Conservation (phyloP, 805 yeast genomes). For the Starmera dryadoides region DNA sequence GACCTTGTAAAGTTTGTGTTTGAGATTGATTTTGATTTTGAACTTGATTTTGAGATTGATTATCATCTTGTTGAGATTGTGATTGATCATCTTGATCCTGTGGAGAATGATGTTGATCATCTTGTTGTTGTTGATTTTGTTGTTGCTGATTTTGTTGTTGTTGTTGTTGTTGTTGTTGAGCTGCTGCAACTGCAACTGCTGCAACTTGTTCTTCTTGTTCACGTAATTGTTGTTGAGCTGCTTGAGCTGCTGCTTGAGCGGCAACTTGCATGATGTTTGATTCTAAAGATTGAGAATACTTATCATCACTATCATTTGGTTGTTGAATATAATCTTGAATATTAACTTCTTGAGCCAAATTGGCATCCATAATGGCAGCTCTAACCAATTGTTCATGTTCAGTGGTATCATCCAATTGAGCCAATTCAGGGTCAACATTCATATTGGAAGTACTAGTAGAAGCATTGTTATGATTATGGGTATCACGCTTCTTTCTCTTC, state of each 20-base stretch:
- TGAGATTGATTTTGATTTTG: constrained; percentile 1
- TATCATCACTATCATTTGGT: constrained; percentile 9
- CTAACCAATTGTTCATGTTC: constrained; percentile 63
- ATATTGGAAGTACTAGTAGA: constrained; percentile 7
- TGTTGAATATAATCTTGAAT: constrained; percentile 21
- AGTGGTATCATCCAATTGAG: constrained; percentile 37
- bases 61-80: not conserved
- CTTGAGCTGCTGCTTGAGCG: constrained; percentile 12
- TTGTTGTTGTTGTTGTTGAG: constrained; percentile 1
- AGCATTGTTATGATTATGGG: not conserved
- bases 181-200: not conserved
- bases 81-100: no score
- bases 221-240: constrained; percentile 8
- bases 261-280: constrained; percentile 20
- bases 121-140: not conserved
- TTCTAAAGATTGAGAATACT: constrained; percentile 7
- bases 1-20: not conserved
- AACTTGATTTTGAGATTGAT: not conserved
- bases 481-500: constrained; percentile 2
- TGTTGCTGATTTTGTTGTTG: not conserved
- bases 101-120: not conserved
- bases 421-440: constrained; percentile 53
- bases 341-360: constrained; percentile 42
- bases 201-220: not conserved
- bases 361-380: constrained; percentile 64